Evolutionary conservation across 352 stramenopile genomes (phyloP).

Genomic region (Phytophthora cajani): DNA sequence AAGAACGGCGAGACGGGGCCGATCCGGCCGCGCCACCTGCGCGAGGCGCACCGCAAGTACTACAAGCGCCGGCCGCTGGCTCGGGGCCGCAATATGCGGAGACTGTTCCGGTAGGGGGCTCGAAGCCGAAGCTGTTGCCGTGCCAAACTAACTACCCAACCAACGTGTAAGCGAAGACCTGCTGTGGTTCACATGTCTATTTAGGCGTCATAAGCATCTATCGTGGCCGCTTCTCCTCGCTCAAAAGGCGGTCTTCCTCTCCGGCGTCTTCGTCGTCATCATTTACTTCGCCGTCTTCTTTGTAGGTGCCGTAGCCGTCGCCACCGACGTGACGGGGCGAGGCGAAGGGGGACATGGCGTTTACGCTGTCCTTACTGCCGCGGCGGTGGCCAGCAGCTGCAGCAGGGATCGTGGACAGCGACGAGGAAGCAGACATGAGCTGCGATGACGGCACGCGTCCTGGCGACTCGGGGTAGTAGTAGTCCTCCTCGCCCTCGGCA

Average conservation of each 20-base stretch:
- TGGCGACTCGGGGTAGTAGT: constrained; percentile 47
- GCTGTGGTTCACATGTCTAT: constrained; percentile 42
- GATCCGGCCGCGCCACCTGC: constrained; percentile 77
- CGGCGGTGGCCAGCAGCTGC: constrained; percentile 27
- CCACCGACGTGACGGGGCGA: constrained; percentile 27
- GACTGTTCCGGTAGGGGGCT: constrained; percentile 52
- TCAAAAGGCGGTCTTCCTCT: constrained; percentile 47
- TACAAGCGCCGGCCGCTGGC: constrained; percentile 79
- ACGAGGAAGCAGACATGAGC: constrained; percentile 48
- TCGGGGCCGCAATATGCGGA: constrained; percentile 61
- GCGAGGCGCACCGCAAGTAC: constrained; percentile 84
- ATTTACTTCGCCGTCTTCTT: constrained; percentile 19
- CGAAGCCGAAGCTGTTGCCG: background rate
- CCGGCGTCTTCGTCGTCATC: constrained; percentile 18
- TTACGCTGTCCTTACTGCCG: constrained; percentile 47
- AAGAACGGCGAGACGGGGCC: constrained; percentile 76
- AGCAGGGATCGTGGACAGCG: constrained; percentile 39
- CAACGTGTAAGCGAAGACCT: constrained; percentile 6
- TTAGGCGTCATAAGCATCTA: constrained; percentile 54
- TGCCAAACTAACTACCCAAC: background rate
- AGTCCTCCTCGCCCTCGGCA: constrained; percentile 58
- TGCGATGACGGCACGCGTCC: constrained; percentile 23
- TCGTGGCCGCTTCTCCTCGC: constrained; percentile 51
- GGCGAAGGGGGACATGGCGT: constrained; percentile 37
- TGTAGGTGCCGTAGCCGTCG: constrained; percentile 35